Base-by-base conservation (phyloP, 179 eudicot genomes). In the Spergularia azorica region DNA sequence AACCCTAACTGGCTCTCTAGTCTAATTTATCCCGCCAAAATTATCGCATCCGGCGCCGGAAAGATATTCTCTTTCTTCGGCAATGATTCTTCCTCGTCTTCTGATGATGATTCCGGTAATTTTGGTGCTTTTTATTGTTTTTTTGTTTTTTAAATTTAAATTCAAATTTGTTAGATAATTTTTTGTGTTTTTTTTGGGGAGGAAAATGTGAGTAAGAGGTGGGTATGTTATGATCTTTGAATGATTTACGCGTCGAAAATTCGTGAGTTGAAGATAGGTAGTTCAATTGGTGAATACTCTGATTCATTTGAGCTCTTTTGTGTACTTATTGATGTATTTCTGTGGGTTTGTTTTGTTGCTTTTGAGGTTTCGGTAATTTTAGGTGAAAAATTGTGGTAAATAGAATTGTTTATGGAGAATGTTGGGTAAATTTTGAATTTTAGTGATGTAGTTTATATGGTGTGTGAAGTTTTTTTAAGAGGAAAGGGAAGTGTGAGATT, bases 1-100 rank as follows among this genome's bases (percentile, higher is more conserved):
- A 92, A 83, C 90, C 90, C 94, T 88, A 91, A 84, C 81, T 92
- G 97, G 97, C 79, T 92, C 9, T 77, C 91, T 14, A 87, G 91
- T 8, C 58, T 86, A 64, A 77, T 92, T 83, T 80, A 86, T 4
- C 97, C 95, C 20, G 86, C 95, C 6, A 88, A 87, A n/a, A 58
- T 81, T 66, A 82, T 92, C 20, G 92, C 86, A 56, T 79, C 87
- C 11, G 93, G 97, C 26, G 93, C 96, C 50, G 90, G 89, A 15
- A 92, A 89, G 76, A 79, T 92, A 41, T 9, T 91, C 10, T 81
- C 90, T 1, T 82, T 87, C 5, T 78, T 87, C 36, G 85, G 82
- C 50, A 78, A 77, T 62, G 79, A 87, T 55, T 85, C 86, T 75
- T 77, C 82, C 16, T 70, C 84, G 0, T 83, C 86, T 1, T 84